A percentile compares a stretch with the other conserved stretches of the same genome.
These are phyloP conservation scores for Podila minutissima DNA, from an alignment of 192 early-diverging fungal species.

Conservation along the genomic window DNA sequence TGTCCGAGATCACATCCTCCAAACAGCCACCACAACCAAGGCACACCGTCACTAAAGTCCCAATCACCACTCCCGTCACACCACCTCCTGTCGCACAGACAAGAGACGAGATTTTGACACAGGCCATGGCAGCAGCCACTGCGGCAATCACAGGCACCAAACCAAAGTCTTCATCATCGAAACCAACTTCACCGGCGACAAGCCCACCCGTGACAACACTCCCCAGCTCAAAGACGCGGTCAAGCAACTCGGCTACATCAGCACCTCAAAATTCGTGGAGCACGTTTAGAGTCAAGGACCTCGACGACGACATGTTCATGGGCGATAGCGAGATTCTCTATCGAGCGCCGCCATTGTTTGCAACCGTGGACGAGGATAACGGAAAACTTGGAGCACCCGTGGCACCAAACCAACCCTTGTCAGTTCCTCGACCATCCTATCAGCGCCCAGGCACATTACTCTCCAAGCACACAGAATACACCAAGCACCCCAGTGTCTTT, in stretches of 20 bases:
- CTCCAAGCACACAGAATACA: constrained; percentile 13
- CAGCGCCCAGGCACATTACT: constrained; percentile 6
- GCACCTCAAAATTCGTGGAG: constrained; percentile 30
- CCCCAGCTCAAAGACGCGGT: constrained; percentile 1
- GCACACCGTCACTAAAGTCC: neutral
- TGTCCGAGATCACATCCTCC: constrained; percentile 23
- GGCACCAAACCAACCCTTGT: constrained; percentile 4
- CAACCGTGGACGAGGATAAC: neutral
- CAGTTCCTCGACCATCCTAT: constrained; percentile 8
- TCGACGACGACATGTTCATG: constrained; percentile 46
- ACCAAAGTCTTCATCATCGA: neutral
- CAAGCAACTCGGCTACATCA: neutral
- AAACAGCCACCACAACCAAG: constrained; percentile 11
- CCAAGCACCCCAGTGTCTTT: constrained; percentile 24
- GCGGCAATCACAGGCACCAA: constrained; percentile 24
- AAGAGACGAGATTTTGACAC: constrained; percentile 45
- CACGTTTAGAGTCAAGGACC: constrained; percentile 27
- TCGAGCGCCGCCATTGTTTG: constrained; percentile 23
- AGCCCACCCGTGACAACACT: constrained; percentile 3
- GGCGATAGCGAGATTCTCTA: constrained; percentile 44
- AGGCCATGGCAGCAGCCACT: constrained; percentile 39
- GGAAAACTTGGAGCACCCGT: constrained; percentile 9
- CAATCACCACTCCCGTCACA: neutral
- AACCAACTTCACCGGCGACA: neutral
- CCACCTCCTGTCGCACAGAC: constrained; percentile 39